Evolutionary conservation across 2,329 filamentous ascomycete species (phyloP), one percentile per base, ranked within the genome.

Genomic region (Juglanconis oblonga): DNA sequence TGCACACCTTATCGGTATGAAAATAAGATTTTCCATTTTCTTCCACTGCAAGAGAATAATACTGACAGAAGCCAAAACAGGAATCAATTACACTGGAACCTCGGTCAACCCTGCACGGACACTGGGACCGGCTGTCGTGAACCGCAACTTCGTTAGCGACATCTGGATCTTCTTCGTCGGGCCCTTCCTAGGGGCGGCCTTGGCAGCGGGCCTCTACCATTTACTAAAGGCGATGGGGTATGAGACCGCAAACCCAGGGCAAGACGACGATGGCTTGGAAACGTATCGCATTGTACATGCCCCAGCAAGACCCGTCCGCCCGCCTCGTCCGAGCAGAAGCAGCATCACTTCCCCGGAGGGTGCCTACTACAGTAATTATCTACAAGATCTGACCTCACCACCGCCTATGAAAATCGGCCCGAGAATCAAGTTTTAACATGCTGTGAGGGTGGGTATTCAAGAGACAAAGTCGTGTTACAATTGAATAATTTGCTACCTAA

Each of bases 141-240:
- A 70, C 0, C 69, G 72, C 5, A 62, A 56, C 1, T 81, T 82
- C 66, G 70, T 72, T 1, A 67, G 67, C 11, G 79, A 82, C 64
- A 76, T 80, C 55, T 83, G 80, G 80, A 82, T 83, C 64, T 83
- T 81, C 71, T 83, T 80, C 76, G 66, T 84, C 5, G 82, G 81
- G 0, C 83, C 83, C 0, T 68, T 77, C 11, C 69, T 82, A 51
- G 83, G 83, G 0, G 66, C 78, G 0, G 49, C 80, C 3, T 65
- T 85, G 10, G 81, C 82, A 10, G 59, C 59, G 10, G 56, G 31
- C 10, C 62, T 76, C 13, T 77, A 73, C 64, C 73, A 74, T 56
- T 63, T 76, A 2, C 66, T 76, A 9, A 74, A 74, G 55, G 65
- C 67, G 6, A 66, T 76, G 55, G 70, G 75, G 36, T 76, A 75